These are phyloP conservation scores for Groenewaldozyma auringiensis DNA, from an alignment of 1,139 yeast species.

Conservation along the genomic window DNA sequence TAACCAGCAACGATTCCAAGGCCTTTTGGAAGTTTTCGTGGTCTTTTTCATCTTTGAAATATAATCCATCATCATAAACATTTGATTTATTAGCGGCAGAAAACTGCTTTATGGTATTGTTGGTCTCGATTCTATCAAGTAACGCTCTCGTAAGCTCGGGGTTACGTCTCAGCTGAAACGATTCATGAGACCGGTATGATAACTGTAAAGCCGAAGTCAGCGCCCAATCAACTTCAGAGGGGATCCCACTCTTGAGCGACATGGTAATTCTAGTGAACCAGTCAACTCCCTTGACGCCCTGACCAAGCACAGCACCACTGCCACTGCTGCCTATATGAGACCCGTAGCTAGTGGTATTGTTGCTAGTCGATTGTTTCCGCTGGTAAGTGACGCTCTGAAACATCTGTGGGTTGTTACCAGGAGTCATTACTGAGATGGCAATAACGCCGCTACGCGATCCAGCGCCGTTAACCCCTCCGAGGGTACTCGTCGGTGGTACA, in stretches of 20 bases:
- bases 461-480: constrained; percentile 5
- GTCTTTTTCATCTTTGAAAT: constrained; percentile 21
- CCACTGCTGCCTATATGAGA: not conserved
- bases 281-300: constrained; percentile 28
- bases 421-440: constrained; percentile 31
- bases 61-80: constrained; percentile 16
- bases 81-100: constrained; percentile 10
- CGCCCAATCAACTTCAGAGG: constrained; percentile 60
- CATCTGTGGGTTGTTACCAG: constrained; percentile 28
- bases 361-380: constrained; percentile 7
- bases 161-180: constrained; percentile 43
- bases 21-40: constrained; percentile 37
- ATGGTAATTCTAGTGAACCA: constrained; percentile 48
- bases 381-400: constrained; percentile 25
- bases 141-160: constrained; percentile 46
- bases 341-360: constrained; percentile 8
- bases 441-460: constrained; percentile 16
- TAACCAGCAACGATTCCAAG: constrained; percentile 58
- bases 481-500: constrained; percentile 2
- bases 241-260: constrained; percentile 55
- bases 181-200: constrained; percentile 44
- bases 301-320: constrained; percentile 18
- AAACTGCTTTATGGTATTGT: constrained; percentile 6
- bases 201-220: constrained; percentile 50
- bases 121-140: constrained; percentile 34